phyloP scores from a whole-genome alignment of 1,284 basidiomycete species.

The Boletus albobrunnescens region DNA sequence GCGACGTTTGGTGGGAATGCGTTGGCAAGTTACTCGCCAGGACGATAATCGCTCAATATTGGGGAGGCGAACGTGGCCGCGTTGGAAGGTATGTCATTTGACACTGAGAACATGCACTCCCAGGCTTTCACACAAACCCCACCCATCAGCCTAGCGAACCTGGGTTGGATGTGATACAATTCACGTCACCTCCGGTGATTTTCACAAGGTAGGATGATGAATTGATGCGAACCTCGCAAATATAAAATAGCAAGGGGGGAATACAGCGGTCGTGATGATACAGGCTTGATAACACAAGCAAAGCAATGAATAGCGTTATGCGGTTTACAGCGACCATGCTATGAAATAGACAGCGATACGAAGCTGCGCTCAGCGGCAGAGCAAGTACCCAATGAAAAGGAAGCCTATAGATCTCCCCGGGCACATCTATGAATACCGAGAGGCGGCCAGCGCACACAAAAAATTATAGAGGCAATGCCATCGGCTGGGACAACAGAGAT shows the following conservation, averaged over 20 bases:
- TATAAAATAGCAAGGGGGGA: slow-evolving; percentile 16
- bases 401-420: slow-evolving; percentile 12
- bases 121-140: slow-evolving; percentile 7
- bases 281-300: slow-evolving; percentile 21
- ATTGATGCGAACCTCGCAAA: slow-evolving; percentile 17
- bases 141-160: slow-evolving; percentile 7
- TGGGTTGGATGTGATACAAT: not conserved
- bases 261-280: slow-evolving; percentile 25
- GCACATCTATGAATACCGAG: slow-evolving; percentile 20
- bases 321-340: slow-evolving; percentile 14
- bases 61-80: not conserved
- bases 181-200: slow-evolving; percentile 16
- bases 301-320: slow-evolving; percentile 14
- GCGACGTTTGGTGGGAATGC: slow-evolving; percentile 9
- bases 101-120: slow-evolving; percentile 4
- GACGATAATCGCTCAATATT: not conserved
- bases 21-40: not conserved
- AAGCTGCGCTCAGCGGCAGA: slow-evolving; percentile 13
- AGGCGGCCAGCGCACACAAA: slow-evolving; percentile 15
- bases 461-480: slow-evolving; percentile 38
- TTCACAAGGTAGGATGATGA: slow-evolving; percentile 19
- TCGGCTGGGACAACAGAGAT: slow-evolving; percentile 46
- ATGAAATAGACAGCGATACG: slow-evolving; percentile 12
- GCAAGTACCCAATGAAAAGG: slow-evolving; percentile 8
- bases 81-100: slow-evolving; percentile 5